Evolutionary conservation across 2,329 filamentous ascomycete genomes (phyloP).

Genomic region (Claviceps sp.): DNA sequence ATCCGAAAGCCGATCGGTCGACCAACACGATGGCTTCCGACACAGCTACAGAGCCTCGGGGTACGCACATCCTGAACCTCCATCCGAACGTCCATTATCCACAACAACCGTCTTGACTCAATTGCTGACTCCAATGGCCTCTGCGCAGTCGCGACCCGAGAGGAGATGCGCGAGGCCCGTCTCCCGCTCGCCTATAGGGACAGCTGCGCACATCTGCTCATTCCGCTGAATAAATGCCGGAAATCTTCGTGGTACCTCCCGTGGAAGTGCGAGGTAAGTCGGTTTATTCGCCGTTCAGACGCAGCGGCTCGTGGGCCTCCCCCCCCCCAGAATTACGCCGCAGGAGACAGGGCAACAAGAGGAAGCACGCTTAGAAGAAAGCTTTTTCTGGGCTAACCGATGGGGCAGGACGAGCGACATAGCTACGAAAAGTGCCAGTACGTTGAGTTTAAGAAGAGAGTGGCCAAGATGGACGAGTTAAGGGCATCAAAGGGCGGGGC

Average conservation of each 20-base stretch:
- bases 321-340: too few relatives aligned
- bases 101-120: background rate
- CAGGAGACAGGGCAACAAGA: background rate
- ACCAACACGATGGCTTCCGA: slow-evolving; percentile 22
- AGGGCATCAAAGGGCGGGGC: slow-evolving; percentile 71
- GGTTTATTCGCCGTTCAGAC: background rate
- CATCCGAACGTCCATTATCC: background rate
- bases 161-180: slow-evolving; percentile 86
- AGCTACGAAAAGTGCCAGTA: slow-evolving; percentile 99
- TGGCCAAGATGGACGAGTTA: slow-evolving; percentile 97
- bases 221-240: slow-evolving; percentile 91
- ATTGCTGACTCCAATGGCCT: background rate
- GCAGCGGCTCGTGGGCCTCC: background rate
- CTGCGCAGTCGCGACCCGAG: slow-evolving; percentile 59
- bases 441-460: slow-evolving; percentile 94
- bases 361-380: background rate
- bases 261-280: slow-evolving; percentile 90
- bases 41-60: slow-evolving; percentile 23
- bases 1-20: slow-evolving; percentile 21
- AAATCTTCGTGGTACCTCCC: slow-evolving; percentile 84
- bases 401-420: slow-evolving; percentile 74
- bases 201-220: slow-evolving; percentile 86
- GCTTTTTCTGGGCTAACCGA: slow-evolving; percentile 3
- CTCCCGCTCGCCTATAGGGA: slow-evolving; percentile 87
- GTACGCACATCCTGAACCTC: slow-evolving; percentile 15